Percentiles rank a stretch among this genome's conserved stretches.
phyloP scores from a whole-genome alignment of 768 basidiomycete genomes.

The Serendipita indica region DNA sequence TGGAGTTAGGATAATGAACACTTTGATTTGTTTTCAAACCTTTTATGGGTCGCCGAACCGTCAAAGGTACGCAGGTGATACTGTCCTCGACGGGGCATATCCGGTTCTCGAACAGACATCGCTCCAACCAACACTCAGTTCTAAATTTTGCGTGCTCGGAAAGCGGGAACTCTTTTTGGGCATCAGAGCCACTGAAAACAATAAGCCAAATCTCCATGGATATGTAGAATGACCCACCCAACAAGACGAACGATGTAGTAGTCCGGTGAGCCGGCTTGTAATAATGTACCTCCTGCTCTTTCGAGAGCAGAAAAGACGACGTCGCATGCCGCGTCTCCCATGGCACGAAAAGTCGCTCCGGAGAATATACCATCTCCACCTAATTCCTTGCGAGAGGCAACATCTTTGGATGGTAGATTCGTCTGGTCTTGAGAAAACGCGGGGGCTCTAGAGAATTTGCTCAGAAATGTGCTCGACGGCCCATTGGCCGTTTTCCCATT shows the following conservation, averaged over 20 bases:
- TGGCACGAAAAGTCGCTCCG: constrained; percentile 5
- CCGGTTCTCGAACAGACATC: constrained; percentile 62
- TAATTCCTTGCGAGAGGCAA: no score
- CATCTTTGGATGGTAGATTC: not conserved
- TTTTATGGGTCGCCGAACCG: constrained; percentile 39
- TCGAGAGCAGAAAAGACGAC: constrained; percentile 1
- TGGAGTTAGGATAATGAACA: not conserved
- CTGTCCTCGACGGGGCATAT: constrained; percentile 54
- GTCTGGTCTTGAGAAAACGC: not conserved
- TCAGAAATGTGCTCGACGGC: not conserved
- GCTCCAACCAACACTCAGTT: constrained; percentile 91
- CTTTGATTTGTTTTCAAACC: constrained; percentile 27
- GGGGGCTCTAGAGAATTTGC: not conserved
- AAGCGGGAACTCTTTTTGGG: not conserved
- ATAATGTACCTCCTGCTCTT: not conserved
- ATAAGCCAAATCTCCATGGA: not conserved
- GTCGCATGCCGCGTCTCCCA: constrained; percentile 6
- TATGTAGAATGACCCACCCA: constrained; percentile 7
- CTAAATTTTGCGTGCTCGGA: constrained; percentile 24
- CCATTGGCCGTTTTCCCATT: not conserved
- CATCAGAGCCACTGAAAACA: not conserved
- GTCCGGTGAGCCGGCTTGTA: not conserved
- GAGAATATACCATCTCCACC: constrained; percentile 3
- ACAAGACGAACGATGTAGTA: not conserved
- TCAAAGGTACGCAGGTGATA: constrained; percentile 54